phyloP scores from a whole-genome alignment of 73 alveolate genomes.

The Paramecium sexaurelia region DNA sequence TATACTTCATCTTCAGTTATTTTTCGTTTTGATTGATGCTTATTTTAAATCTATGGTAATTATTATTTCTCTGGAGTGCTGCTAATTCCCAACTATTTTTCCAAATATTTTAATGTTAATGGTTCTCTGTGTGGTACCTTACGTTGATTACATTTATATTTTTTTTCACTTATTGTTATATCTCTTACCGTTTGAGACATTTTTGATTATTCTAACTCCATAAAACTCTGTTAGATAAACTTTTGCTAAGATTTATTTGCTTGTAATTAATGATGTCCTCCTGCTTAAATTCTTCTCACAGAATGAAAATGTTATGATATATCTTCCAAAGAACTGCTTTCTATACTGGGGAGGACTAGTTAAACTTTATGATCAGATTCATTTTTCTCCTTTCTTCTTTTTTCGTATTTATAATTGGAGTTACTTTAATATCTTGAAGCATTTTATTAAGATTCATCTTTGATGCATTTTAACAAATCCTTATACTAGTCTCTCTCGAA shows the following conservation, averaged over 20 bases:
- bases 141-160: not conserved
- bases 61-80: not conserved
- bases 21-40: not conserved
- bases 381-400: not conserved
- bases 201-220: slow-evolving; percentile 12
- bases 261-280: not conserved
- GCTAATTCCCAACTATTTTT: not conserved
- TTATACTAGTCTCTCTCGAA: slow-evolving; percentile 3
- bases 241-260: slow-evolving; percentile 33
- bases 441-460: slow-evolving; percentile 21
- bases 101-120: not conserved
- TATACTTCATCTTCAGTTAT: not conserved
- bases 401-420: not conserved
- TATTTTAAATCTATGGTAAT: not conserved
- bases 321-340: slow-evolving; percentile 29
- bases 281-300: not conserved
- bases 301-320: slow-evolving; percentile 24
- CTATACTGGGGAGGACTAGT: not conserved
- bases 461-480: not conserved
- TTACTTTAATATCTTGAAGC: slow-evolving; percentile 5
- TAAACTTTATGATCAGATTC: slow-evolving; percentile 1
- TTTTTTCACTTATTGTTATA: not conserved
- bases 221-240: slow-evolving; percentile 5
- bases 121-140: slow-evolving; percentile 48
- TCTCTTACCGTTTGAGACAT: slow-evolving; percentile 42